Percentiles rank a stretch among this genome's conserved stretches.
phyloP scores from a whole-genome alignment of 2,329 filamentous ascomycete genomes.

The Fusarium xyrophilum region DNA sequence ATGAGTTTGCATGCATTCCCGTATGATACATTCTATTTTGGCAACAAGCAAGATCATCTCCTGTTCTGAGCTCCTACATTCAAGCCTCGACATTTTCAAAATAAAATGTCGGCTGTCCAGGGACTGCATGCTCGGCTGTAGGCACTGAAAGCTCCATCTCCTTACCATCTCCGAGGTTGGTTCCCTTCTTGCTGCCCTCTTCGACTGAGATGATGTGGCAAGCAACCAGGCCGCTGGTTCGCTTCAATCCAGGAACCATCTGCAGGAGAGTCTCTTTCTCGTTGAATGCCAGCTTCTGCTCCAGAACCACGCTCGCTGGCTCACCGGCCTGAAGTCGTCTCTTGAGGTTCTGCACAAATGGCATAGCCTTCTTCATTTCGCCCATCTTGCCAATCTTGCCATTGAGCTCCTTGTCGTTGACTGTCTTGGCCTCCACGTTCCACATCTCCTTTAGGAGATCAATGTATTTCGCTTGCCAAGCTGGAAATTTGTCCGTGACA shows the following conservation, averaged over 20 bases:
- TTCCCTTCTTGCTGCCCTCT: slow-evolving; percentile 72
- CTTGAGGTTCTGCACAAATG: slow-evolving; percentile 90
- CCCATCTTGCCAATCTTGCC: slow-evolving; percentile 80
- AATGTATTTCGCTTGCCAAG: slow-evolving; percentile 92
- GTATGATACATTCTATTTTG: slow-evolving; percentile 13
- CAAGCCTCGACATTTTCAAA: slow-evolving; percentile 77
- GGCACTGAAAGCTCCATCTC: slow-evolving; percentile 65
- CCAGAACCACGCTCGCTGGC: slow-evolving; percentile 71
- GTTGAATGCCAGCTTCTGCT: slow-evolving; percentile 85
- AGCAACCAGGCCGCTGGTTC: slow-evolving; percentile 71
- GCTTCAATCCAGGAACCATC: slow-evolving; percentile 82
- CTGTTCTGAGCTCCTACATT: not conserved
- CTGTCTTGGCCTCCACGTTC: slow-evolving; percentile 63
- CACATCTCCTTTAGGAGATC: slow-evolving; percentile 77
- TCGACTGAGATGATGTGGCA: slow-evolving; percentile 76
- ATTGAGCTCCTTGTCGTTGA: slow-evolving; percentile 83
- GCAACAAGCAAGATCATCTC: slow-evolving; percentile 6
- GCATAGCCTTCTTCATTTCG: slow-evolving; percentile 98
- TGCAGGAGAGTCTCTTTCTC: slow-evolving; percentile 77
- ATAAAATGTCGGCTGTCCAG: slow-evolving; percentile 80
- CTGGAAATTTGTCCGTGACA: slow-evolving; percentile 78
- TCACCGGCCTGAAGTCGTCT: slow-evolving; percentile 78
- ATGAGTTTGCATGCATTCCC: not conserved
- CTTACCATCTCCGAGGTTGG: slow-evolving; percentile 58
- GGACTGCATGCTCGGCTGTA: slow-evolving; percentile 76